Percentiles rank a stretch among this genome's conserved stretches.
phyloP scores from a whole-genome alignment of 768 basidiomycete species.

The Lentinula sp. region DNA sequence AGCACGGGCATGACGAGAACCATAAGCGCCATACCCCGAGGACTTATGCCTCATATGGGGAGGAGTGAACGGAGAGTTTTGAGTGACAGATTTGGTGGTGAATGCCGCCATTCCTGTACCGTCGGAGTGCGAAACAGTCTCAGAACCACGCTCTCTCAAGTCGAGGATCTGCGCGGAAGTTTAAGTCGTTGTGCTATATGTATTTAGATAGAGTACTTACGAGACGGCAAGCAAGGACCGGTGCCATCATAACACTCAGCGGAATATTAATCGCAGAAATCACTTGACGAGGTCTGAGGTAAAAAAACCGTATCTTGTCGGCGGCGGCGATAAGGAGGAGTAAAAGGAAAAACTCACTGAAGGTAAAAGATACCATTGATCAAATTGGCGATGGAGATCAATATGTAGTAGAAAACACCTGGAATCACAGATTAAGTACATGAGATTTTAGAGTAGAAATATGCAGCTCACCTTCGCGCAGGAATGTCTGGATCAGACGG shows the following conservation, averaged over 20 bases:
- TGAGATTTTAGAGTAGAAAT: neutral
- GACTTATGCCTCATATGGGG: conserved; percentile 39
- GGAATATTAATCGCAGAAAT: conserved; percentile 84
- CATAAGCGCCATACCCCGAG: conserved; percentile 5
- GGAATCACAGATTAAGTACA: neutral
- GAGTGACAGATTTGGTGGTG: conserved; percentile 55
- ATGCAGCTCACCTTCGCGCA: conserved; percentile 57
- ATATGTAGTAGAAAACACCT: conserved; percentile 81
- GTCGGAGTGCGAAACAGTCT: conserved; percentile 71
- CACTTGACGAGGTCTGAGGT: conserved; percentile 65
- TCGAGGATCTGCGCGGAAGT: conserved; percentile 61
- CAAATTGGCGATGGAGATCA: conserved; percentile 84
- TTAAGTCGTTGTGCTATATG: neutral
- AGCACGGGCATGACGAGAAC: conserved; percentile 28
- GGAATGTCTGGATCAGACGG: conserved; percentile 76
- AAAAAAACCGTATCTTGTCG: conserved; percentile 5
- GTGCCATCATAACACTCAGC: conserved; percentile 78
- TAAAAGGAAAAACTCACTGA: conserved; percentile 42
- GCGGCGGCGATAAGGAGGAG: neutral
- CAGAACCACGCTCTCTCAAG: conserved; percentile 75
- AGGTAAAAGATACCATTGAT: conserved; percentile 84
- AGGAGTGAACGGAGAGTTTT: conserved; percentile 49
- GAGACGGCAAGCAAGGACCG: conserved; percentile 73
- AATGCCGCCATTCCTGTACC: conserved; percentile 65
- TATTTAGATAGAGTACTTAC: conserved; percentile 27